These are phyloP conservation scores for Fusarium begoniae DNA, from an alignment of 2,329 filamentous ascomycete genomes.

Conservation along the genomic window DNA sequence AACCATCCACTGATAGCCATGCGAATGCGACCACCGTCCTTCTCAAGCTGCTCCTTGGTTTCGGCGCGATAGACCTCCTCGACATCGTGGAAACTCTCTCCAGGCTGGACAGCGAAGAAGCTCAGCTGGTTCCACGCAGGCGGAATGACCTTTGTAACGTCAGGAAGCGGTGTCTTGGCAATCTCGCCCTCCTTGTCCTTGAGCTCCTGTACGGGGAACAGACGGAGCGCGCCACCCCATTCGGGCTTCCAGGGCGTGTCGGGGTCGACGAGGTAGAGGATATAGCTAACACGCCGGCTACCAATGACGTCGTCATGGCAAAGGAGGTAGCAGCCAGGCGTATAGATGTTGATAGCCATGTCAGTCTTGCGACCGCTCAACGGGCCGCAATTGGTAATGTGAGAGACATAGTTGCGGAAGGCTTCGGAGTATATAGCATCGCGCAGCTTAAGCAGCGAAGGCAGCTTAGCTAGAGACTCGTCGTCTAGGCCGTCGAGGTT, in stretches of 20 bases:
- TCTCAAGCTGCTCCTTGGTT: constrained; percentile 66
- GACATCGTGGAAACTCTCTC: constrained; percentile 99
- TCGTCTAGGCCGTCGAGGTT: constrained; percentile 95
- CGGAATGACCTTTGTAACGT: constrained; percentile 83
- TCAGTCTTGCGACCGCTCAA: constrained; percentile 95
- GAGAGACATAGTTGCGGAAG: constrained; percentile 89
- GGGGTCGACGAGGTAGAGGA: constrained; percentile 93
- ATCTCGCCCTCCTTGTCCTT: constrained; percentile 72
- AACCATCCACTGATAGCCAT: constrained; percentile 99
- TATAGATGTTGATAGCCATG: constrained; percentile 99
- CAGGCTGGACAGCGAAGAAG: constrained; percentile 97
- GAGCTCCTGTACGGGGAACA: constrained; percentile 77
- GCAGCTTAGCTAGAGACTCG: constrained; percentile 83
- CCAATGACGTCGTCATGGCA: constrained; percentile 99
- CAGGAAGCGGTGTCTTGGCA: constrained; percentile 82
- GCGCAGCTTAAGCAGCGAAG: constrained; percentile 89
- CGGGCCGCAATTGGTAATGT: constrained; percentile 85
- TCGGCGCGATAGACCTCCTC: constrained; percentile 90
- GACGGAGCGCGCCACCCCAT: constrained; percentile 90
- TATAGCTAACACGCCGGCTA: constrained; percentile 95
- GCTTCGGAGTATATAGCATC: constrained; percentile 91
- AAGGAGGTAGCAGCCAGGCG: constrained; percentile 91
- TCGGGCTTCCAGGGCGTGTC: constrained; percentile 88
- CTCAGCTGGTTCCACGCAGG: constrained; percentile 97
- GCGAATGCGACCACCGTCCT: constrained; percentile 79